These are phyloP conservation scores for Calonectria leucothoes DNA, from an alignment of 2,329 filamentous ascomycete species.

Conservation along the genomic window DNA sequence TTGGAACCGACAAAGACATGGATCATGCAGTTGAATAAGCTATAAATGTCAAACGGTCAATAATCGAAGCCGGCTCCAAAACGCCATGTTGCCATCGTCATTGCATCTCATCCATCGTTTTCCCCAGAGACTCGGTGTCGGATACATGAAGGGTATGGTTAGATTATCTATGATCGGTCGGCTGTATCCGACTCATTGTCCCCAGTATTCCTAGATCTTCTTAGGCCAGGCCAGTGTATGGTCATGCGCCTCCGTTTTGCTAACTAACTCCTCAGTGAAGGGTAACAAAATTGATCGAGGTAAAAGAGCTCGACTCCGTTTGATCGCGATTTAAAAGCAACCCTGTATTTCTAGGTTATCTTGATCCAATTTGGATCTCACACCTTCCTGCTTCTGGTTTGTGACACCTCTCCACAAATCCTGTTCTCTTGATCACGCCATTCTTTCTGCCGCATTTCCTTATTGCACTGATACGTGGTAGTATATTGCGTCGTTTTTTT, in stretches of 20 bases:
- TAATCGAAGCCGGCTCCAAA: conserved; percentile 11
- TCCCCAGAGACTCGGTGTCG: conserved; percentile 5
- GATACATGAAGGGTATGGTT: conserved; percentile 29
- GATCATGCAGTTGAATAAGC: background rate
- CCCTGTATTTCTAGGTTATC: background rate
- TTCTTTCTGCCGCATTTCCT: conserved; percentile 26
- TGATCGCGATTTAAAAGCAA: background rate
- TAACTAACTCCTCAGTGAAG: background rate
- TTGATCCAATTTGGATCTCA: background rate
- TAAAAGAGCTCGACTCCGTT: background rate
- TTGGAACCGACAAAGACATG: background rate
- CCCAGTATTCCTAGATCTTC: background rate
- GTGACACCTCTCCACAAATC: conserved; percentile 17
- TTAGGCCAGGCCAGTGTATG: background rate
- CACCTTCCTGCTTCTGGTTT: background rate
- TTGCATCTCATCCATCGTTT: conserved; percentile 4
- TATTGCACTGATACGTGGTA: background rate
- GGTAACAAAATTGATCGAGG: background rate
- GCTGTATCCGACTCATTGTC: conserved; percentile 35
- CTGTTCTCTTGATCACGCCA: conserved; percentile 26
- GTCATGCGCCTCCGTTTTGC: background rate
- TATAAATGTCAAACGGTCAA: background rate
- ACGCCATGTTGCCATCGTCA: conserved; percentile 7
- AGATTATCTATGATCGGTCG: conserved; percentile 20
- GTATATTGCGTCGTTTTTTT: conserved; percentile 17